Base-by-base conservation (phyloP, 2,329 filamentous ascomycete genomes). In the Stemphylium vesicarium region DNA sequence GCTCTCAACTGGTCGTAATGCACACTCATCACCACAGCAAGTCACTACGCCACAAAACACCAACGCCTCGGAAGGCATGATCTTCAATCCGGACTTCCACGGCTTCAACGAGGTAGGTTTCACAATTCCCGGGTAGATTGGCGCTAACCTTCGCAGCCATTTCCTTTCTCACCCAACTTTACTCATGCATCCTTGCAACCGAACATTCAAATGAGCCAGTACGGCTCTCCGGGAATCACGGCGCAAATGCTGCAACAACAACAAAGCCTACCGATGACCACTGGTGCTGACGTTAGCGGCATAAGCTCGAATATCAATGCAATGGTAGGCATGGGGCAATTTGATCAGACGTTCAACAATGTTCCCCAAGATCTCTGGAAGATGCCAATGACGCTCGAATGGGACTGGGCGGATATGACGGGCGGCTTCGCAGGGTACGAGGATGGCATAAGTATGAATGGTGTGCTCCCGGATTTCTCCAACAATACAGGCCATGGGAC, bases 321-420 rank as follows among this genome's bases (percentile, higher is more conserved):
- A n/a, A 70, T 73, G 63, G 63, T 65, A 11, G 46, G 33, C 13
- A 72, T 77, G 66, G 69, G 70, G 15, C 72, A 81, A 15, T 92
- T 93, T 70, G 89, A 93, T 68, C 90, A 96, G 63, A 93, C 93
- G 0, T 89, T 96, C 68, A 70, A 70, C 60, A 73, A 65, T 36
- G 86, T 98, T 18, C 94, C 95, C 4, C 92, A 94, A 66, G 95
- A 98, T 76, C 77, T 98, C 22, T 99, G 95, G 87, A 90, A 94
- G 74, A 88, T 98, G 85, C 93, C 94, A 1, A 96, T 96, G 88
- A 96, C 91, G 2, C 83, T 98, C 18, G 94, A 98, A 72, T 97
- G 93, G 92, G 92, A 89, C 62, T 90, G 87, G 88, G 85, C 79
- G 2, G 81, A 82, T 45, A 77, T 79, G 75, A 75, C 74, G 4